phyloP scores from a whole-genome alignment of 2,329 filamentous ascomycete genomes.

The Talaromyces sp. region DNA sequence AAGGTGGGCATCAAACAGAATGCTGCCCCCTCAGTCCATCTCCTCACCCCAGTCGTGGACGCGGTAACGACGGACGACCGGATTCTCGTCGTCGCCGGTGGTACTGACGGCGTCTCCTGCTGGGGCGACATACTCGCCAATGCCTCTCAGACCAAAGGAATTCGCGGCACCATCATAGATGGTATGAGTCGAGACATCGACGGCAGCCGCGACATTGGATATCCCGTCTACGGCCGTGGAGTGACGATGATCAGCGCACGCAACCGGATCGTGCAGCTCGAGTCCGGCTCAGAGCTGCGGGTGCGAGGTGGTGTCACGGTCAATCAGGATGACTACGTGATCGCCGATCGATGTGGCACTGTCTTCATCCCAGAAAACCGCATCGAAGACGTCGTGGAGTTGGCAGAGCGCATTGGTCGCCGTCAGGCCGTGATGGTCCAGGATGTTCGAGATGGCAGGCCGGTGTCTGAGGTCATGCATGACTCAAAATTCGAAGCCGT shows the following conservation, averaged over 20 bases:
- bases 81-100: neutral
- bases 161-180: slow-evolving; percentile 29
- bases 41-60: neutral
- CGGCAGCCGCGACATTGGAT: slow-evolving; percentile 27
- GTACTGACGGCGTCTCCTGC: neutral
- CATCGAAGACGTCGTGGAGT: neutral
- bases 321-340: neutral
- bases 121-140: neutral
- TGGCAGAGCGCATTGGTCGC: neutral
- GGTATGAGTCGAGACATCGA: slow-evolving; percentile 31
- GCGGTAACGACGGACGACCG: neutral
- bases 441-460: neutral
- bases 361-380: neutral
- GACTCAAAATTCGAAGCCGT: neutral
- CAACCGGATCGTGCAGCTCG: slow-evolving; percentile 28
- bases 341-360: neutral
- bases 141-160: slow-evolving; percentile 19
- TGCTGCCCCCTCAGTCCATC: neutral
- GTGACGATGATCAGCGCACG: slow-evolving; percentile 30
- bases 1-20: neutral
- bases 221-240: slow-evolving; percentile 30
- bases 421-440: neutral
- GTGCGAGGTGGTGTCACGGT: neutral
- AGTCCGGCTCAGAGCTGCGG: slow-evolving; percentile 22
- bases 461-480: neutral